Evolutionary conservation across 805 yeast genomes (phyloP).

Genomic region (Candida ficus): DNA sequence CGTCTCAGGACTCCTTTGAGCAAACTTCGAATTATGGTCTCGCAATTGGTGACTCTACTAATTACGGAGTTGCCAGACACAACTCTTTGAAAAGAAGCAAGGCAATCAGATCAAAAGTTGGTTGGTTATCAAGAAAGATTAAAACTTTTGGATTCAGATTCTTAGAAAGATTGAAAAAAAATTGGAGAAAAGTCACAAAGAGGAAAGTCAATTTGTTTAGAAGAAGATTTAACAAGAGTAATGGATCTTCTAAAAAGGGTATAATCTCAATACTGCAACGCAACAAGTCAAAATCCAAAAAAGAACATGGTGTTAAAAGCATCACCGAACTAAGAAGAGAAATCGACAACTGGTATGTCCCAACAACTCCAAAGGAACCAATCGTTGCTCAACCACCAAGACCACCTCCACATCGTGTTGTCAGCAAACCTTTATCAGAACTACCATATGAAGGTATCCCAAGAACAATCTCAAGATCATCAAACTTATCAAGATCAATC

Average conservation of each 20-base stretch:
- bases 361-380: constrained; percentile 6
- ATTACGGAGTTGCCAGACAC: neutral
- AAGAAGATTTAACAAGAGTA: neutral
- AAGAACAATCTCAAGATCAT: constrained; percentile 3
- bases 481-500: constrained; percentile 8
- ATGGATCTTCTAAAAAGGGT: too few species aligned
- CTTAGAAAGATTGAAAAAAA: constrained; percentile 18
- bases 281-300: neutral
- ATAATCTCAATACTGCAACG: neutral
- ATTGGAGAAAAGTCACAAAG: constrained; percentile 26
- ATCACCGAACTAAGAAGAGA: constrained; percentile 25
- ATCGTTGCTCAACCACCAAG: constrained; percentile 14
- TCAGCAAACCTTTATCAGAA: neutral
- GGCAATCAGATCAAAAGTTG: constrained; percentile 35
- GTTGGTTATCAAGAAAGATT: constrained; percentile 29
- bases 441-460: neutral
- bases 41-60: neutral
- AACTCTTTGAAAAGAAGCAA: constrained; percentile 28
- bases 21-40: too few species aligned
- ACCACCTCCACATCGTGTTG: constrained; percentile 22
- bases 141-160: constrained; percentile 23
- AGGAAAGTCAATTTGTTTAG: constrained; percentile 2
- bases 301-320: constrained; percentile 9
- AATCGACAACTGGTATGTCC: constrained; percentile 18
- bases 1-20: neutral